Evolutionary conservation across 371 early-diverging fungal species (phyloP).

Genomic region (Mucor mucedo): DNA sequence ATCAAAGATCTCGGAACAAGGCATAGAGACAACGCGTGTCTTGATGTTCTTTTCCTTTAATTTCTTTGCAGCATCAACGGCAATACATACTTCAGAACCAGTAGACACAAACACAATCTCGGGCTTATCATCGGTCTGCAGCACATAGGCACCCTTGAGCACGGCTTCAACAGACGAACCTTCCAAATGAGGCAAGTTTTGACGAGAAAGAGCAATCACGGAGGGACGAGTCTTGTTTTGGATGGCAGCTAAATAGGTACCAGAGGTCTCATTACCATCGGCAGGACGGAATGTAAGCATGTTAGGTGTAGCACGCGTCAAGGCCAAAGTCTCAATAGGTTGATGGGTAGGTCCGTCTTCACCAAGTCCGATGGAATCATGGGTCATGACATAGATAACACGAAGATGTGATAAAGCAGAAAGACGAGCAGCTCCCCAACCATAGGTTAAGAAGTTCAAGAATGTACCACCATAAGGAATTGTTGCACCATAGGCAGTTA

Average conservation of each 20-base stretch:
- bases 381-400: conserved; percentile 97
- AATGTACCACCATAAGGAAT: conserved; percentile 97
- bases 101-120: conserved; percentile 84
- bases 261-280: conserved; percentile 96
- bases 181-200: conserved; percentile 91
- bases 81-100: conserved; percentile 94
- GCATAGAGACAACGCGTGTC: conserved; percentile 94
- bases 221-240: conserved; percentile 74
- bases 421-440: conserved; percentile 91
- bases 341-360: conserved; percentile 99
- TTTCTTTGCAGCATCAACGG: conserved; percentile 82
- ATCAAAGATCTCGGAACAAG: conserved; percentile 96
- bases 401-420: conserved; percentile 89
- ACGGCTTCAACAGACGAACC: conserved; percentile 82
- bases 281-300: conserved; percentile 91
- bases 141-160: conserved; percentile 79
- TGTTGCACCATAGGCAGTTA: conserved; percentile 84
- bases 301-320: conserved; percentile 96
- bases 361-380: conserved; percentile 99
- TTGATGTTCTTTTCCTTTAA: conserved; percentile 64
- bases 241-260: conserved; percentile 86
- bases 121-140: conserved; percentile 63
- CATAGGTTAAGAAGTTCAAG: conserved; percentile 95
- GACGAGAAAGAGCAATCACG: conserved; percentile 92
- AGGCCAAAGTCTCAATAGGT: conserved; percentile 96